Base-by-base conservation (phyloP, 2,329 filamentous ascomycete species). In the Ploettnerulaceae sp. region DNA sequence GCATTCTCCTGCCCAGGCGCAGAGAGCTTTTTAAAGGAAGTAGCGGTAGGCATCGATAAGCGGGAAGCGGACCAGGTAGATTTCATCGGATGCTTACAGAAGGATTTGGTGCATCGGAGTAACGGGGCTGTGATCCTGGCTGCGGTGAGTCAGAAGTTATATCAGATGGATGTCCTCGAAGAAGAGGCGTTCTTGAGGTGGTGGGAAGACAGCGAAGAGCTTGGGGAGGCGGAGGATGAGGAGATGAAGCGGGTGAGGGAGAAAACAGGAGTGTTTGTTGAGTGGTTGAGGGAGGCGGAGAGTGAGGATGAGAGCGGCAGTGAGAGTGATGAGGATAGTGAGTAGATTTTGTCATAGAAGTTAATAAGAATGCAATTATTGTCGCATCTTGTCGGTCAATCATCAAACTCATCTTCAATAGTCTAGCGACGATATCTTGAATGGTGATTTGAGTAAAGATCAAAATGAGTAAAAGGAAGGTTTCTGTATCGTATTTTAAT, bases 171-270 rank as follows among this genome's bases (percentile, higher is more conserved):
- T 55, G 75, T 95, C 12, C 69, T 96, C 1, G 89, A 95, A 63
- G 89, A 95, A 61, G 90, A 96, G 32, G 89, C 86, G 0, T 86
- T 95, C 56, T 70, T 91, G 59, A 76, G 77, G 37, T 98, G 93
- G 93, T 97, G 90, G 90, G 77, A 73, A 15, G 84, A 95, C 64
- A 74, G 76, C 37, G 59, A 61, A 37, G 51, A 12, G 22, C 7
- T 54, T 66, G 74, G 82, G 60, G 83, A 84, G 5, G 75, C 69
- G 18, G 81, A 81, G 45, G 81, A 73, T 11, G 84, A 86, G 45
- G 77, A 78, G 43, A 79, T 96, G 82, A 67, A 68, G 49, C 76
- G 70, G 39, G 79, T 96, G 12, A 82, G 83, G 64, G 78, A 77
- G 51, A 86, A 86, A 69, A 89, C 86, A 48, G 74, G 80, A 59